Conservation (phyloP, 1,284 basidiomycete genomes). For the Porogramme epimiltina region DNA sequence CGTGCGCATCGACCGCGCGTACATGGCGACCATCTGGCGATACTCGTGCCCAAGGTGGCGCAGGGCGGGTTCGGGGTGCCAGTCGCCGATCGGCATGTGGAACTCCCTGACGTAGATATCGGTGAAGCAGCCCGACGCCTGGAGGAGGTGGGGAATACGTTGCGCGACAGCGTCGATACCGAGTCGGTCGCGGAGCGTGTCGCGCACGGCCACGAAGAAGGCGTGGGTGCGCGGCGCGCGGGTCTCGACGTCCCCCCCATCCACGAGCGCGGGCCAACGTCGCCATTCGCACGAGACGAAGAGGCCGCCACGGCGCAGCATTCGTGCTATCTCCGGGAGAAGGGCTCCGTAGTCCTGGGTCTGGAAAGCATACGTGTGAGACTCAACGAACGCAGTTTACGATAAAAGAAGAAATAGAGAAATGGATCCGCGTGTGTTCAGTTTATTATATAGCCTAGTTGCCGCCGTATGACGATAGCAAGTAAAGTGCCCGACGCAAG, state of each 20-base stretch:
- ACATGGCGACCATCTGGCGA: conserved; percentile 32
- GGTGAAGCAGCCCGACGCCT: conserved; percentile 38
- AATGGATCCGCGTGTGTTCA: too few relatives aligned
- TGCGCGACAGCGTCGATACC: conserved; percentile 39
- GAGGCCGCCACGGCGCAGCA: conserved; percentile 64
- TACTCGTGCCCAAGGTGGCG: conserved; percentile 39
- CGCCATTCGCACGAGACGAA: conserved; percentile 67
- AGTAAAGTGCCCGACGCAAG: too few relatives aligned
- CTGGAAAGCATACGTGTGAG: conserved; percentile 33
- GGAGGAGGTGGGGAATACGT: conserved; percentile 39
- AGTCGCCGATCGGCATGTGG: conserved; percentile 52
- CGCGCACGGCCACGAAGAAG: conserved; percentile 47
- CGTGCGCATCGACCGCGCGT: conserved; percentile 41
- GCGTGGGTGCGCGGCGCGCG: conserved; percentile 18
- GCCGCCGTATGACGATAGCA: too few relatives aligned
- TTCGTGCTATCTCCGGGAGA: conserved; percentile 55
- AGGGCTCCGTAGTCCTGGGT: conserved; percentile 50
- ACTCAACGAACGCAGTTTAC: neutral
- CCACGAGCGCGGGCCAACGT: conserved; percentile 41
- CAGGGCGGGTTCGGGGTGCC: conserved; percentile 38
- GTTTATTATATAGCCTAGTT: too few relatives aligned
- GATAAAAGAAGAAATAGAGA: too few relatives aligned
- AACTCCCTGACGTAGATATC: conserved; percentile 35
- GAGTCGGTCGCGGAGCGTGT: conserved; percentile 35
- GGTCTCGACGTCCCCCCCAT: conserved; percentile 32